These are phyloP conservation scores for Marasmius sp. DNA, from an alignment of 1,284 basidiomycete species.

Conservation along the genomic window DNA sequence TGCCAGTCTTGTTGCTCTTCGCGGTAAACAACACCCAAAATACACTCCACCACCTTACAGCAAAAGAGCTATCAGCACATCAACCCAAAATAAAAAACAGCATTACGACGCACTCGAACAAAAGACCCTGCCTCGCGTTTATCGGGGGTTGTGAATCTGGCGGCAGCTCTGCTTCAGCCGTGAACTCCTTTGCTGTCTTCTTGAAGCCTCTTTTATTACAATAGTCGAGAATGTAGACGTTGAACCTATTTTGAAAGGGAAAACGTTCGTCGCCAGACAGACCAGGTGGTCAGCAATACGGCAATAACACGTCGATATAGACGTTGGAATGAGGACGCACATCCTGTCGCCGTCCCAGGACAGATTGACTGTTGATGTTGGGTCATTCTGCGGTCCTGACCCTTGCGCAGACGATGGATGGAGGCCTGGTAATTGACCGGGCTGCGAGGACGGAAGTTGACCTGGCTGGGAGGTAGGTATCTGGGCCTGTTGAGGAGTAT, in stretches of 20 bases:
- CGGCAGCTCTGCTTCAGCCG: conserved; percentile 61
- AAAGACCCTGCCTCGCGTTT: conserved; percentile 75
- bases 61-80: conserved; percentile 3
- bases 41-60: conserved; percentile 78
- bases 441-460: background rate
- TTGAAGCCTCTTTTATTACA: conserved; percentile 73
- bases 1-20: conserved; percentile 60
- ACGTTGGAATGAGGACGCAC: conserved; percentile 28
- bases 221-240: conserved; percentile 84
- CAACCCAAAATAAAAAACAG: conserved; percentile 6
- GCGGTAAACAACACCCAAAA: conserved; percentile 82
- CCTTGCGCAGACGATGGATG: background rate
- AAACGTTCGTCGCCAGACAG: conserved; percentile 2
- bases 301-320: conserved; percentile 7
- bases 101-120: conserved; percentile 67
- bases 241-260: conserved; percentile 55
- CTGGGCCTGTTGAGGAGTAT: background rate
- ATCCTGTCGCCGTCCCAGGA: conserved; percentile 53
- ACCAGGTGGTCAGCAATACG: conserved; percentile 32
- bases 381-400: conserved; percentile 3
- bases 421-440: background rate
- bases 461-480: background rate
- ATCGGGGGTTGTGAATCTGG: conserved; percentile 67
- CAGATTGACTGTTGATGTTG: conserved; percentile 15
- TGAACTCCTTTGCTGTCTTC: conserved; percentile 66